Evolutionary conservation across 306 rosid genomes (phyloP), one percentile per base, ranked within the genome.

Genomic region (Begonia loranthoides): DNA sequence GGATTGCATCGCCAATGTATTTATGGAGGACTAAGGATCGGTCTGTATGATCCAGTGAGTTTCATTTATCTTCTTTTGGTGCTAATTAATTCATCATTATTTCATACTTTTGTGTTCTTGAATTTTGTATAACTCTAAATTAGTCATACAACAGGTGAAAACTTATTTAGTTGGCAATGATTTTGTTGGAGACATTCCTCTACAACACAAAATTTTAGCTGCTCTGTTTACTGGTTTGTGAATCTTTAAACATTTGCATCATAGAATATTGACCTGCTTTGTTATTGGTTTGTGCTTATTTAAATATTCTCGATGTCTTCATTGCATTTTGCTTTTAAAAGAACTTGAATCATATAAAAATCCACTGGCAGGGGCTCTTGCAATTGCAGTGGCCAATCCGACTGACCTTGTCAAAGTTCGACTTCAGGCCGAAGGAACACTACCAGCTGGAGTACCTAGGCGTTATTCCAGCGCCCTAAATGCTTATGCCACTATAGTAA

Each of bases 11-110:
- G 99, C 49, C 99, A 92, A 58, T 92, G 83, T 62, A 41, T 92
- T 60, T 92, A 92, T 62, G 99, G 99, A 47, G 99, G 99, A 73
- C 72, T 92, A 70, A 80, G 99, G 76, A 86, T 92, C 64, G 95
- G 93, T 52, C 65, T 92, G 61, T 92, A 92, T 69, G 99, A 77
- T 66, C 99, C 99, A 52, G 99, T 92, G 81, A 83, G 99, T 86
- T 71, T 64, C 58, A 13, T 43, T 60, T 50, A 50, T 15, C 50
- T 61, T 52, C 45, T 17, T 68, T 64, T 62, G 22, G 44, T 28
- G 36, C 56, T 56, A 45, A 62, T 67, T 62, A 33, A 13, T 28
- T 47, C 12, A 15, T 13, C 16, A 21, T 64, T 53, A 17, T 24
- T 56, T 40, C 9, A 13, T 48, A 53, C 45, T 58, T 4, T 45